Base-by-base conservation (phyloP, 345 rosid species). In the Raphanus raphanistrum region DNA sequence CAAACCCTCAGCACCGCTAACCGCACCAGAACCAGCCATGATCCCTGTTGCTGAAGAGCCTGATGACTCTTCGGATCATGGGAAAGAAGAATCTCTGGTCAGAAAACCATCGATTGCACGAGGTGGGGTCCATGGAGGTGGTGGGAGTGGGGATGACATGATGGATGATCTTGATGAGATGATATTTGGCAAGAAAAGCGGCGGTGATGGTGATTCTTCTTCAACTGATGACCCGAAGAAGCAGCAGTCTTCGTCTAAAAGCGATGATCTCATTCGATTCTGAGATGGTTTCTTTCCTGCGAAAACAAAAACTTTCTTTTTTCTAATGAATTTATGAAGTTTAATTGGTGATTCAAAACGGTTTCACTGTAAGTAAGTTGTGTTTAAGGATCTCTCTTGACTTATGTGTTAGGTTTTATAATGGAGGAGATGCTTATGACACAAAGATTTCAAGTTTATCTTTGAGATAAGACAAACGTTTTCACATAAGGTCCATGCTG, bases 161-260 rank as follows among this genome's bases (percentile, higher is more conserved):
- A 88, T 93, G 94, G 99, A 93, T 83, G 99, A 96, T 82, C 96
- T 96, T 1, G 98, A 96, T 79, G 97, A 96, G 81, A 91, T 93
- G 99, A 93, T 96, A 74, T 96, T 96, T 13, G 98, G 99, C 66
- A 90, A 91, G 89, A 91, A 90, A 84, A 81, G 87, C 1, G 87
- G 87, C 35, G 61, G 68, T 21, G 3, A 31, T 33, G 85, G 84
- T 13, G 63, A 88, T 11, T 88, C 97, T 15, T 74, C 82, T 15
- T 75, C 82, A 0, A 63, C 61, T 17, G 59, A 74, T 75, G 90
- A 89, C 41, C 50, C 84, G 0, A 91, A 89, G 84, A 88, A 88
- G 84, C 86, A 86, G 85, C 88, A 81, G 84, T 84, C 84, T 64
- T 45, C 91, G 21, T 67, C 93, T 1, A 96, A 90, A 81, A 92